Base-by-base conservation (phyloP, 2,329 filamentous ascomycete species). In the Fusarium nurragi region DNA sequence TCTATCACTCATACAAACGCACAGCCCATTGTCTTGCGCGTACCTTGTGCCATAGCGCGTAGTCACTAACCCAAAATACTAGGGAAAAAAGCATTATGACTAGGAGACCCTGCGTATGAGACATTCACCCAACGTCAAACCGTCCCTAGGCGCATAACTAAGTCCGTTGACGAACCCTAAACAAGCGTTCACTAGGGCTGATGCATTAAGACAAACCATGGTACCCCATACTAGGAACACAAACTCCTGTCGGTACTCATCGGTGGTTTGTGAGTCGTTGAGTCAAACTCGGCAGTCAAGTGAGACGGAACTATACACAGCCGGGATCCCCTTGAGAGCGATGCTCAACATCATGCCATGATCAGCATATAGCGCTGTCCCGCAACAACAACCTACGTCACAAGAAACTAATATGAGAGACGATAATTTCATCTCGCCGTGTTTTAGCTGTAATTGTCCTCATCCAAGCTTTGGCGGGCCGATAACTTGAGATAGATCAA, bases 301-400 rank as follows among this genome's bases (percentile, higher is more conserved):
- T 37, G 44, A 68, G 36, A 57, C 50, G 54, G 52, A 32, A 45
- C 54, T 36, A 43, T 44, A 16, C 30, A 41, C 38, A 9, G 40
- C 49, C 14, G 16, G 64, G 69, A 58, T 68, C 50, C 30, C 47
- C 48, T 48, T 61, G 44, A 47, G 44, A 57, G 25, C 22, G 32
- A 47, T 41, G 47, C 65, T 54, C 55, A 65, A 67, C 26, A 69
- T 71, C 65, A 63, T 65, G 56, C 65, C 47, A 69, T 66, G 43
- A 50, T 62, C 38, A 52, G 25, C 40, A 48, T 37, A 9, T 67
- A 57, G 68, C 54, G 64, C 44, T 32, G 18, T 37, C 8, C 37
- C 18, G 38, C 19, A 41, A 34, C 40, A 16, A 36, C 11, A 36
- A 50, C 25, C 41, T 48, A 63, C 62, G 48, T 44, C 34, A 68